A percentile compares a stretch with the other conserved stretches of the same genome.
Conservation (phyloP, 345 rosid genomes). For the Eucalyptus leucophloia region DNA sequence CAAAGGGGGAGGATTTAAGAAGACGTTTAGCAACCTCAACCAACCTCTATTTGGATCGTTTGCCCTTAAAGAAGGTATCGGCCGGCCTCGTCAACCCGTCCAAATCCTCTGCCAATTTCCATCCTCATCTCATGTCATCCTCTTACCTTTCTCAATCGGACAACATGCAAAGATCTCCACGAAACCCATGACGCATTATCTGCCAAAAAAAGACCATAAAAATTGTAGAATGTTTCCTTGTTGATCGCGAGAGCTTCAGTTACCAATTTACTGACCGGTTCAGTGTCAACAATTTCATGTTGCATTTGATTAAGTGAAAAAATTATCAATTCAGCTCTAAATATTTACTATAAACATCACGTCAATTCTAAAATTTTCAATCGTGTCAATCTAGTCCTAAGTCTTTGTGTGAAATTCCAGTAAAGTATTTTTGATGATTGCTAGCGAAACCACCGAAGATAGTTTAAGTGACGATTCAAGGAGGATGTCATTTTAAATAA, state of each 20-base stretch:
- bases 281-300: neutral
- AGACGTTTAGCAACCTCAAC: neutral
- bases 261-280: neutral
- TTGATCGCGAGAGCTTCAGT: neutral
- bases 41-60: neutral
- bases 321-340: neutral
- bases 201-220: neutral
- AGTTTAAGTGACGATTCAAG: neutral
- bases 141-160: neutral
- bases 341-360: neutral
- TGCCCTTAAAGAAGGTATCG: neutral
- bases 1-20: neutral
- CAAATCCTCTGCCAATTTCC: neutral
- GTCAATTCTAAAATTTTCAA: rapidly evolving
- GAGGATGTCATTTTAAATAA: neutral
- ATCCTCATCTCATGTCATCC: neutral
- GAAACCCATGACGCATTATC: neutral
- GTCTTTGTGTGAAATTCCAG: neutral
- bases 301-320: neutral
- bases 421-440: rapidly evolving
- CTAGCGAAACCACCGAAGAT: rapidly evolving
- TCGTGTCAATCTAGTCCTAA: neutral
- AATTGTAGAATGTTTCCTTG: neutral
- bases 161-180: neutral
- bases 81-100: neutral